Percentiles rank a stretch among this genome's conserved stretches.
Conservation (phyloP, 2,329 filamentous ascomycete genomes). For the Metarhizium brunneum region DNA sequence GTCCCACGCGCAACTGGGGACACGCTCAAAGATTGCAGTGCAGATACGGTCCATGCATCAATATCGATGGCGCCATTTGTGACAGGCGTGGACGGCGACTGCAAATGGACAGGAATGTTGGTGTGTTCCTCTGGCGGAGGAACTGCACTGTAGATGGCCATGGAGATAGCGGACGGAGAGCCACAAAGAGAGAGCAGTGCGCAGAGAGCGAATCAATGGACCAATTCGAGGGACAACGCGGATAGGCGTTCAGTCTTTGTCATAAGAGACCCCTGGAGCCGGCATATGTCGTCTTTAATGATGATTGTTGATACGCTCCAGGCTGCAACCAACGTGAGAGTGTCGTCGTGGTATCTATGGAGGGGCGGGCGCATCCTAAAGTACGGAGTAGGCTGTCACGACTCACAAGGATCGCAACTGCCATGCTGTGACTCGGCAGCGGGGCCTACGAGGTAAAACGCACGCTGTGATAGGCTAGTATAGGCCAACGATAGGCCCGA, state of each 20-base stretch:
- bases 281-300: neutral
- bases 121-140: conserved; percentile 32
- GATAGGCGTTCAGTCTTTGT: too few species aligned
- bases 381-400: neutral
- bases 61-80: conserved; percentile 39
- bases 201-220: neutral
- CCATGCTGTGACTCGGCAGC: neutral
- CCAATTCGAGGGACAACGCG: neutral
- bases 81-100: conserved; percentile 16
- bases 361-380: neutral
- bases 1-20: conserved; percentile 49
- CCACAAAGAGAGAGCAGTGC: neutral
- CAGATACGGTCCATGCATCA: conserved; percentile 56
- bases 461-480: neutral
- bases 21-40: conserved; percentile 45
- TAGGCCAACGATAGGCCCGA: neutral
- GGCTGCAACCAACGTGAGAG: neutral
- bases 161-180: conserved; percentile 12
- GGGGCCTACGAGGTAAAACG: neutral
- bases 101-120: conserved; percentile 10
- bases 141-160: conserved; percentile 45
- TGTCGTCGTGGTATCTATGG: neutral
- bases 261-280: neutral
- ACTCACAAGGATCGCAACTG: neutral
- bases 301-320: neutral